Base-by-base conservation (phyloP, 352 stramenopile genomes). In the Lagenidium giganteum region DNA sequence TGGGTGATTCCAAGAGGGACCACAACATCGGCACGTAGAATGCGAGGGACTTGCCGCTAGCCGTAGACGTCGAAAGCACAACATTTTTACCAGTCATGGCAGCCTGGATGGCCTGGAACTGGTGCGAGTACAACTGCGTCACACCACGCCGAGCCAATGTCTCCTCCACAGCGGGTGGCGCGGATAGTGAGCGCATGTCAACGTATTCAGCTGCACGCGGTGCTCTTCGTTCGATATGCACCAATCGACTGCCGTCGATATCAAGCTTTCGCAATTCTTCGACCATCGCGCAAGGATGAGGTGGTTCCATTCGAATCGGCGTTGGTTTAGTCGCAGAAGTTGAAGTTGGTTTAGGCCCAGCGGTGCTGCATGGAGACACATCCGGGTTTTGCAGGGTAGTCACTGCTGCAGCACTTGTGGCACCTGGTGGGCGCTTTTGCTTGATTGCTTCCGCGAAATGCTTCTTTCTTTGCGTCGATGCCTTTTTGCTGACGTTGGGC, bases 41-140 rank as follows among this genome's bases (percentile, higher is more conserved):
- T 20, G 95, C 93, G n/a, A 99, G 61, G 7, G 84, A 98, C 63
- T 99, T 99, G 3, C 96, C 96, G 31, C 79, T 97, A 12, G 95
- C 95, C 11, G 96, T 99, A 5, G 94, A 84, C 20, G 96, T 99
- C 8, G 88, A 97, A 21, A 99, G 69, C 33, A 97, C 75, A 5
- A 96, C 95, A 50, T 99, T 96, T 32, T 83, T 64, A 28, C 83
- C 88, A 20, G 66, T 44, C 26, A 87, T 46, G 5, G 93, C 74
- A 4, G 95, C 90, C 26, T 88, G 62, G 57, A 99, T 98, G 12
- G 76, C 66, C 2, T 70, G 61, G 37, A 78, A 81, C 47, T 94
- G 96, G 64, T 99, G 96, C 31, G 70, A 76, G 47, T 98, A 99
- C 25, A 98, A 67, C 40, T 78, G 65, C 17, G 36, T 36, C 39